phyloP scores from a whole-genome alignment of 2,329 filamentous ascomycete species.

The Cylindrodendrum hubeiense region DNA sequence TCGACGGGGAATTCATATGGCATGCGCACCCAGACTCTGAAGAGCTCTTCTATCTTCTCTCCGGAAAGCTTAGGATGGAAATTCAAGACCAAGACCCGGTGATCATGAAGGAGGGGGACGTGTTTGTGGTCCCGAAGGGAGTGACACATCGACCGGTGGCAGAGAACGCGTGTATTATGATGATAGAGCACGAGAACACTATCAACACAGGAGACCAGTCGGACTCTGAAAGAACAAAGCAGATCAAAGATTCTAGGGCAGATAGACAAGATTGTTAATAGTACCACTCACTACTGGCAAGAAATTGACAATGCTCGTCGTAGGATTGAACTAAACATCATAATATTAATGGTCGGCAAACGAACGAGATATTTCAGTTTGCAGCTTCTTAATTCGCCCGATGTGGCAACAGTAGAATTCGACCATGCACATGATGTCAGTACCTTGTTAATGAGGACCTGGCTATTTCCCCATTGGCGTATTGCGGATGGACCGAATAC shows the following conservation, averaged over 20 bases:
- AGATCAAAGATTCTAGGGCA: conserved; percentile 36
- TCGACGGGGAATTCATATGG: conserved; percentile 55
- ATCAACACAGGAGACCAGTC: conserved; percentile 47
- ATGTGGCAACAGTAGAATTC: too few species aligned
- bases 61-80: conserved; percentile 50
- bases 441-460: too few species aligned
- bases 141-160: conserved; percentile 53
- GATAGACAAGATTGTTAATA: too few species aligned
- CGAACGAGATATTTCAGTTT: too few species aligned
- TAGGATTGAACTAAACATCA: too few species aligned
- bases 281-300: too few species aligned
- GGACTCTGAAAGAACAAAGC: conserved; percentile 39
- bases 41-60: conserved; percentile 55
- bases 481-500: too few species aligned
- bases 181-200: conserved; percentile 52
- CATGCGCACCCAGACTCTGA: conserved; percentile 56
- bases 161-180: conserved; percentile 51
- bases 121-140: conserved; percentile 52
- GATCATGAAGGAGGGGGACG: conserved; percentile 47
- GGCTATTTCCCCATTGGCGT: too few species aligned
- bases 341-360: too few species aligned
- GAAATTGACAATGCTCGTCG: too few species aligned
- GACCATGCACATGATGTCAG: too few species aligned
- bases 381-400: too few species aligned
- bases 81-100: conserved; percentile 47